These are phyloP conservation scores for Mytilinidion resinicola DNA, from an alignment of 495 filamentous ascomycete species.

Conservation along the genomic window DNA sequence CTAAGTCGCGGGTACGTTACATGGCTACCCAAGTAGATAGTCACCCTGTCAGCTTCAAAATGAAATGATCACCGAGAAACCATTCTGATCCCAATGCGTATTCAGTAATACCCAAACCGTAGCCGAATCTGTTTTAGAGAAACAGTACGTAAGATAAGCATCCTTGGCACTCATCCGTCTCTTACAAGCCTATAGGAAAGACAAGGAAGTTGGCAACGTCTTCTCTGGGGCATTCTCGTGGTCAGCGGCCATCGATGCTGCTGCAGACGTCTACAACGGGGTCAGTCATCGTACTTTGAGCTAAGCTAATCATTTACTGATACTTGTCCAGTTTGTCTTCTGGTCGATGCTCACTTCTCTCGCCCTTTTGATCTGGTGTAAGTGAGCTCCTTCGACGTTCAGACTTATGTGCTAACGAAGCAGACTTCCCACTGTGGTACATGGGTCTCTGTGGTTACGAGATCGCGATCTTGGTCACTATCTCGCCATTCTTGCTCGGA, in stretches of 20 bases:
- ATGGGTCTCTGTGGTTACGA: slow-evolving; percentile 99
- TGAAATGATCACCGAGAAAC: slow-evolving; percentile 20
- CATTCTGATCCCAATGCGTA: slow-evolving; percentile 15
- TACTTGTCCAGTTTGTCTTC: slow-evolving; percentile 67
- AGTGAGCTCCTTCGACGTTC: slow-evolving; percentile 36
- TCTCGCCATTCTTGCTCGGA: slow-evolving; percentile 75
- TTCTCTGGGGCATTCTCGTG: slow-evolving; percentile 69
- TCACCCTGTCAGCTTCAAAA: slow-evolving; percentile 19
- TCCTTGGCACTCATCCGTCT: not conserved
- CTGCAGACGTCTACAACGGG: slow-evolving; percentile 87
- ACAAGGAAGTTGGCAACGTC: slow-evolving; percentile 62
- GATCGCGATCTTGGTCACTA: slow-evolving; percentile 73
- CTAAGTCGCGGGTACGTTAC: slow-evolving; percentile 98
- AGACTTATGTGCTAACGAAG: not conserved
- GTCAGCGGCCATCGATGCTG: slow-evolving; percentile 68
- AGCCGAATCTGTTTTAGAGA: slow-evolving; percentile 74
- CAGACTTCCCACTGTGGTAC: slow-evolving; percentile 97
- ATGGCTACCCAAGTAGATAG: slow-evolving; percentile 85
- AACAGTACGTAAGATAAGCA: slow-evolving; percentile 60
- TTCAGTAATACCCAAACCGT: slow-evolving; percentile 52
- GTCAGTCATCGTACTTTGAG: slow-evolving; percentile 43
- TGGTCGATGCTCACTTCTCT: slow-evolving; percentile 92
- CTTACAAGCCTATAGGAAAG: slow-evolving; percentile 54
- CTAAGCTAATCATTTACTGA: slow-evolving; percentile 6
- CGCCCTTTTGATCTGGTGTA: slow-evolving; percentile 88